A percentile compares a stretch with the other conserved stretches of the same genome.
phyloP scores from a whole-genome alignment of 2,329 filamentous ascomycete species.

The Aspergillus cejpii region DNA sequence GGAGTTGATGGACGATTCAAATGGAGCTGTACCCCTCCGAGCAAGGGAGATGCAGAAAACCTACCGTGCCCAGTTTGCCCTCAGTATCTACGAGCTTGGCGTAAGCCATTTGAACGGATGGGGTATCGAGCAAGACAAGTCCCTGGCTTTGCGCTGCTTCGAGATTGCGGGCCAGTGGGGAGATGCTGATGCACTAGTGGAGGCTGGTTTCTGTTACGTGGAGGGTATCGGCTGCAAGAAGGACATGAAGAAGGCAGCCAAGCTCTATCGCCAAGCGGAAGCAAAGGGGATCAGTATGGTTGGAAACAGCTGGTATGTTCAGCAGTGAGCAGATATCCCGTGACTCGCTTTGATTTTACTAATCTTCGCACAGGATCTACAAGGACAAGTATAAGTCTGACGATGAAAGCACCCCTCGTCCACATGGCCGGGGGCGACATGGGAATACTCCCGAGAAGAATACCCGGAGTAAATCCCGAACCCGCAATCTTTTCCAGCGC shows the following conservation, averaged over 20 bases:
- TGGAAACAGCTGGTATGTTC: conserved; percentile 87
- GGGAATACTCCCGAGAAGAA: conserved; percentile 55
- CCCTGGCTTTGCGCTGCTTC: conserved; percentile 81
- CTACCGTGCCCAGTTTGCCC: conserved; percentile 83
- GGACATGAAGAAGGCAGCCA: conserved; percentile 87
- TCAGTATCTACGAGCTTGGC: conserved; percentile 93
- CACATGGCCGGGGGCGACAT: conserved; percentile 27
- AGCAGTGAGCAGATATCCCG: not conserved
- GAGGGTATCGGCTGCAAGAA: conserved; percentile 93
- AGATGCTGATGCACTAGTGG: conserved; percentile 85
- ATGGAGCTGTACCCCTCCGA: conserved; percentile 46
- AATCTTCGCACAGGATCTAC: conserved; percentile 66
- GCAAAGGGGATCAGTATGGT: conserved; percentile 95
- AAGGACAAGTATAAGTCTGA: conserved; percentile 85
- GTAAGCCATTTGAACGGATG: conserved; percentile 98
- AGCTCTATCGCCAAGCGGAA: conserved; percentile 83
- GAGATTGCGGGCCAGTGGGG: conserved; percentile 96
- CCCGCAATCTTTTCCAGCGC: conserved; percentile 64
- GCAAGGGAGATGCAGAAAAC: conserved; percentile 65
- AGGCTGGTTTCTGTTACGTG: conserved; percentile 93
- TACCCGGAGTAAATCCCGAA: conserved; percentile 66
- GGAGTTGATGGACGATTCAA: conserved; percentile 71
- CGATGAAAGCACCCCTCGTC: conserved; percentile 41
- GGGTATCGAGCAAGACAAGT: conserved; percentile 90
- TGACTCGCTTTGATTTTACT: conserved; percentile 6